Percentiles rank a stretch among this genome's conserved stretches.
These are phyloP conservation scores for Arthrocladium fulminans DNA, from an alignment of 2,329 filamentous ascomycete species.

Conservation along the genomic window DNA sequence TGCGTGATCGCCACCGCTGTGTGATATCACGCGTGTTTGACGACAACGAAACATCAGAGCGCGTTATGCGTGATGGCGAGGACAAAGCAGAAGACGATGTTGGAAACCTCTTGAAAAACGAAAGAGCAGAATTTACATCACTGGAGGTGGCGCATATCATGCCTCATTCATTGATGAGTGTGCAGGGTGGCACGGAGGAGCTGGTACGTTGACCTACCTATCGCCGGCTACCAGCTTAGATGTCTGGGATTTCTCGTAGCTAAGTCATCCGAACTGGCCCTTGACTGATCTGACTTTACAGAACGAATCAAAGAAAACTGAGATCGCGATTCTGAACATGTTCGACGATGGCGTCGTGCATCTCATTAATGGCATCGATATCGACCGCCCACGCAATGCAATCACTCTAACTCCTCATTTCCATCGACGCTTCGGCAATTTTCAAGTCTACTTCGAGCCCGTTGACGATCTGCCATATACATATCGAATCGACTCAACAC, in stretches of 20 bases:
- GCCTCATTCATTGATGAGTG: constrained; percentile 19
- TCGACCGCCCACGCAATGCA: constrained; percentile 35
- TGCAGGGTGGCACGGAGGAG: constrained; percentile 11
- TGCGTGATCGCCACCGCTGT: constrained; percentile 20
- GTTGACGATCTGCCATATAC: constrained; percentile 10
- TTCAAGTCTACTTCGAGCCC: constrained; percentile 24
- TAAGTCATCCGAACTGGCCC: neutral
- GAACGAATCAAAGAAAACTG: constrained; percentile 26
- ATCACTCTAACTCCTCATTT: constrained; percentile 26
- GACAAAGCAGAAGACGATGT: constrained; percentile 17
- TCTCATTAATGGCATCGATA: constrained; percentile 33
- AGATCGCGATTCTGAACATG: constrained; percentile 35
- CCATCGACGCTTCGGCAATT: constrained; percentile 28
- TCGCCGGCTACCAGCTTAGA: neutral
- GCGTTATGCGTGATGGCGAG: constrained; percentile 10
- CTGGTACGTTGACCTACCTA: constrained; percentile 13
- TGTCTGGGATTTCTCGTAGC: too few relatives aligned
- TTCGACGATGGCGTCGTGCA: constrained; percentile 31
- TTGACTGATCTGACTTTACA: constrained; percentile 6
- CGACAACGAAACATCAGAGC: constrained; percentile 12
- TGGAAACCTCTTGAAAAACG: constrained; percentile 11
- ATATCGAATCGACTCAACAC: constrained; percentile 12
- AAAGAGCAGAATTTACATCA: constrained; percentile 7
- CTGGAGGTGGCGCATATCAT: constrained; percentile 21
- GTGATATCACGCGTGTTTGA: constrained; percentile 17